Evolutionary conservation across 768 basidiomycete genomes (phyloP).

Genomic region (Galerina marginata): DNA sequence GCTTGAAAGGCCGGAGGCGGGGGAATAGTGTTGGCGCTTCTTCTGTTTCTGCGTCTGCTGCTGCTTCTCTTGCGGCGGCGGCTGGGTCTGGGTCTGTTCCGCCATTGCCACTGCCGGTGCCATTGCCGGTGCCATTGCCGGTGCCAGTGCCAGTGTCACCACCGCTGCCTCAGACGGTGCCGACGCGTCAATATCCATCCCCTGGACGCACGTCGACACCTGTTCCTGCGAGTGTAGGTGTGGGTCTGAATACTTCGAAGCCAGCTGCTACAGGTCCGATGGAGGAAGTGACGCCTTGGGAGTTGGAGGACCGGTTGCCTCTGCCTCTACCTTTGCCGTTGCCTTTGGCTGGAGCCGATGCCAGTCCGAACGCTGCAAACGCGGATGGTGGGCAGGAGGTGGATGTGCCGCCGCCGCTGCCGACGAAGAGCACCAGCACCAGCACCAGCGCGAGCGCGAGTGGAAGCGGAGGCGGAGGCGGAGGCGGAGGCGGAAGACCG

Average conservation of each 20-base stretch:
- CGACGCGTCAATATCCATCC: too few species aligned
- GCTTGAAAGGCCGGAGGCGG: background rate
- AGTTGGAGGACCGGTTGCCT: constrained; percentile 10
- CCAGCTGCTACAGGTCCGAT: background rate
- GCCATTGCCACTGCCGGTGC: background rate
- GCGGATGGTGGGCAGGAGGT: background rate
- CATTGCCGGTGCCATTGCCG: background rate
- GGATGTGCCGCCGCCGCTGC: background rate
- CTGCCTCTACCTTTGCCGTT: background rate
- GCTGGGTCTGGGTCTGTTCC: background rate
- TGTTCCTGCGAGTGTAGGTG: too few species aligned
- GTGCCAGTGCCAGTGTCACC: too few species aligned
- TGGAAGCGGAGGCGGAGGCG: too few species aligned
- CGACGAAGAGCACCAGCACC: too few species aligned
- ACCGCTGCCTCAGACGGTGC: too few species aligned
- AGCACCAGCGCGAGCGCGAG: too few species aligned
- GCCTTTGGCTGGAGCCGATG: background rate
- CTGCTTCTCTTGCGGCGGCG: background rate
- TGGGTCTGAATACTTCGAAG: background rate
- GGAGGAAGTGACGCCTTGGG: constrained; percentile 18
- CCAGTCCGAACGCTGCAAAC: background rate
- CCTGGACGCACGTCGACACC: too few species aligned
- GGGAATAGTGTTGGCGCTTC: background rate
- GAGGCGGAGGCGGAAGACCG: too few species aligned
- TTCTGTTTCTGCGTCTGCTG: background rate